phyloP scores from a whole-genome alignment of 1,284 basidiomycete genomes.

The Pseudozyma tsukubaensis region DNA sequence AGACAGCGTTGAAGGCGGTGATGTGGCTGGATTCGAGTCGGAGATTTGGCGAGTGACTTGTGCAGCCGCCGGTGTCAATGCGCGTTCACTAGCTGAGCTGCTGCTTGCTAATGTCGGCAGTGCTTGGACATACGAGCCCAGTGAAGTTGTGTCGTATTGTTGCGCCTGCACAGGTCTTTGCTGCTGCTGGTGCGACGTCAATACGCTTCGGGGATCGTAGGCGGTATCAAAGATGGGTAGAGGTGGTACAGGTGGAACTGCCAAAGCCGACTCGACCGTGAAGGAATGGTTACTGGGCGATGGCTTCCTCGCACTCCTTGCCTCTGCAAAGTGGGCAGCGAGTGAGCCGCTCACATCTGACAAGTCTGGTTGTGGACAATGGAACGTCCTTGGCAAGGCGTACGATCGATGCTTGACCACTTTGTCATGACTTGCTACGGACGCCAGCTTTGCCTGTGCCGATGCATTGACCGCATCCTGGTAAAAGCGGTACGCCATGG shows the following conservation, averaged over 20 bases:
- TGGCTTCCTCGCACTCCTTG: not conserved
- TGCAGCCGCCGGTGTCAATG: slow-evolving; percentile 2
- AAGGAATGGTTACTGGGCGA: not conserved
- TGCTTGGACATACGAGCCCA: slow-evolving; percentile 1
- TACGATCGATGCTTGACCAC: slow-evolving; percentile 33
- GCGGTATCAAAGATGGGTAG: slow-evolving; percentile 8
- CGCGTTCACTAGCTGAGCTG: slow-evolving; percentile 20
- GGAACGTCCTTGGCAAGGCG: slow-evolving; percentile 41
- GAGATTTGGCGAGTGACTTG: slow-evolving; percentile 17
- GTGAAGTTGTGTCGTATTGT: slow-evolving; percentile 8
- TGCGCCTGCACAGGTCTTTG: not conserved
- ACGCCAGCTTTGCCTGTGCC: slow-evolving; percentile 30
- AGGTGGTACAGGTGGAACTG: slow-evolving; percentile 3
- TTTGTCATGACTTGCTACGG: slow-evolving; percentile 25
- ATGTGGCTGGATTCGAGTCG: slow-evolving; percentile 20
- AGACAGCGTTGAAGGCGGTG: slow-evolving; percentile 16
- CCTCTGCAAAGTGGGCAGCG: slow-evolving; percentile 7
- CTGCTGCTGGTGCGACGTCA: slow-evolving; percentile 1
- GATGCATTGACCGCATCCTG: slow-evolving; percentile 43
- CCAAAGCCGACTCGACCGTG: not conserved
- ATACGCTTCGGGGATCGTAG: slow-evolving; percentile 8
- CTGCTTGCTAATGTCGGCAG: not conserved
- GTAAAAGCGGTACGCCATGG: slow-evolving; percentile 42
- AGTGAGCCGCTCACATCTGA: slow-evolving; percentile 8
- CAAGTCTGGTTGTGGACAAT: slow-evolving; percentile 20